phyloP scores from a whole-genome alignment of 768 basidiomycete genomes.

The Boletellus ananas region DNA sequence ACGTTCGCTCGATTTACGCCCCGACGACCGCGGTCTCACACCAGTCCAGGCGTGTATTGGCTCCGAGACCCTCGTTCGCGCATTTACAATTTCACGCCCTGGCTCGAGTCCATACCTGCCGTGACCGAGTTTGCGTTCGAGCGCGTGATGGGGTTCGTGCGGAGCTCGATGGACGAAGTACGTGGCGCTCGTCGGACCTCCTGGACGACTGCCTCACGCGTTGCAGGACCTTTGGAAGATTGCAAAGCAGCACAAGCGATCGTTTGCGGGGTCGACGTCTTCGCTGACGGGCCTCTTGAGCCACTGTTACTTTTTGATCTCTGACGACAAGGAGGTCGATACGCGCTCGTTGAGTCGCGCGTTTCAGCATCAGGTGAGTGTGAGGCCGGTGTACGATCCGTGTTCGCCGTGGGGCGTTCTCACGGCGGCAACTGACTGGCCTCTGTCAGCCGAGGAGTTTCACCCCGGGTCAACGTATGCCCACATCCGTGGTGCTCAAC shows the following conservation, averaged over 20 bases:
- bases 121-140: slow-evolving; percentile 85
- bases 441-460: slow-evolving; percentile 54
- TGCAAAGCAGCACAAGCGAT: slow-evolving; percentile 52
- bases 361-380: slow-evolving; percentile 58
- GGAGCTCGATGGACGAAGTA: slow-evolving; percentile 74
- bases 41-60: slow-evolving; percentile 86
- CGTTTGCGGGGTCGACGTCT: slow-evolving; percentile 85
- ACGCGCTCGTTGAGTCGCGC: slow-evolving; percentile 52
- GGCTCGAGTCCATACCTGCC: slow-evolving; percentile 68
- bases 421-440: not conserved
- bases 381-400: too few relatives aligned
- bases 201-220: not conserved
- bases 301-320: slow-evolving; percentile 87
- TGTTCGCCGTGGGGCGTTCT: not conserved
- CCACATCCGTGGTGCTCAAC: slow-evolving; percentile 64
- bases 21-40: not conserved
- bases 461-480: slow-evolving; percentile 43
- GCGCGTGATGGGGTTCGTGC: slow-evolving; percentile 66
- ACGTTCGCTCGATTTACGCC: not conserved
- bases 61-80: slow-evolving; percentile 80
- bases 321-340: slow-evolving; percentile 65
- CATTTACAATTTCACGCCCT: slow-evolving; percentile 80
- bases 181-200: slow-evolving; percentile 11
- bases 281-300: slow-evolving; percentile 79
- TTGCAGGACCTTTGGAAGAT: slow-evolving; percentile 61